These are phyloP conservation scores for Oryza meridionalis DNA, from an alignment of 176 grass and related monocot species.

Conservation along the genomic window DNA sequence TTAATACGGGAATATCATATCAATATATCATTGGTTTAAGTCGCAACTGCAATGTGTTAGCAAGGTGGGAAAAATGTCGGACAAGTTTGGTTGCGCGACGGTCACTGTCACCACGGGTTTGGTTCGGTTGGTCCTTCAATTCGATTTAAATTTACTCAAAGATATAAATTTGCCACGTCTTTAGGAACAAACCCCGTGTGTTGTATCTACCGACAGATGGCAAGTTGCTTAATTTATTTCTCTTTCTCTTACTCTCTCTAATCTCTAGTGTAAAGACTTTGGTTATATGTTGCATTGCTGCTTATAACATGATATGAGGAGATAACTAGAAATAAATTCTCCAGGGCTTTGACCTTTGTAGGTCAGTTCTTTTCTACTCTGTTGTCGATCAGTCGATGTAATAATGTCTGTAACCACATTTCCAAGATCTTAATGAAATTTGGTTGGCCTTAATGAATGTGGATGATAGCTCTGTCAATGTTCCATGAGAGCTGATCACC, in stretches of 20 bases:
- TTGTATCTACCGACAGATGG: not conserved
- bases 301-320: not conserved
- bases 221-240: not conserved
- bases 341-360: too few relatives aligned
- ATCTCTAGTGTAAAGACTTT: too few relatives aligned
- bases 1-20: not conserved
- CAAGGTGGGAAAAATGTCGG: not conserved
- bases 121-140: not conserved
- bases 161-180: not conserved
- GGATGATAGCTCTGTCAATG: not conserved
- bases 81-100: not conserved
- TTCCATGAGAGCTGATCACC: not conserved
- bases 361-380: too few relatives aligned
- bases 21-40: not conserved
- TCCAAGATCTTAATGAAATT: too few relatives aligned
- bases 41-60: not conserved
- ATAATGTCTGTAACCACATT: too few relatives aligned
- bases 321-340: not conserved
- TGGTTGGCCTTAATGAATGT: not conserved
- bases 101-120: not conserved
- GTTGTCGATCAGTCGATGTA: too few relatives aligned
- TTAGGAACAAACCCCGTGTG: not conserved
- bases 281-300: not conserved
- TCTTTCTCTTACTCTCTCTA: not conserved
- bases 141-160: not conserved